Base-by-base conservation (phyloP, 768 basidiomycete species). In the Kwoniella newhampshirensis region DNA sequence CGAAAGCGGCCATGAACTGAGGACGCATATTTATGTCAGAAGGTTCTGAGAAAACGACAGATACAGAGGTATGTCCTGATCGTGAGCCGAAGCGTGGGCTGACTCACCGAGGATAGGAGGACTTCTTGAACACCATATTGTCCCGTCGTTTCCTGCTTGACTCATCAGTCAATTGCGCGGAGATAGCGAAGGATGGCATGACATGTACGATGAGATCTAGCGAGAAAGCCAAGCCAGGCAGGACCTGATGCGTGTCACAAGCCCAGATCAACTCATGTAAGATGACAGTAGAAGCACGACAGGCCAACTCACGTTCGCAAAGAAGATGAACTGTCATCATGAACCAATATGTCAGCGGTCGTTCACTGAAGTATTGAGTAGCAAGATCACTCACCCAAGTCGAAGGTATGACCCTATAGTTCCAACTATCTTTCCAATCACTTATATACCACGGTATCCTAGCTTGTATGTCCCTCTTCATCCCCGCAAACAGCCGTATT, bases 381-480 rank as follows among this genome's bases (percentile, higher is more conserved):
- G 35, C 20, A 18, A 46, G 41, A 17, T 23, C 89, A 60, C 91
- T 88, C 27, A 92, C 81, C 28, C 86, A 84, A 4, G 89, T 89
- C 0, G 91, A 87, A 5, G 91, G 91, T 5, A 93, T 67, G 6
- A 94, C 89, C 47, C 93, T 81, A 75, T 94, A 94, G 71, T 89
- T 89, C 85, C 87, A 91, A 5, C 88, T 91, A 73, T 93, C 89
- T 9, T 80, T 84, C 92, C 92, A 97, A 77, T 96, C 91, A 52
- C 84, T 86, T 30, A 80, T 56, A 73, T 94, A 97, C 81, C 84
- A 92, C 0, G 91, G 90, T 1, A 80, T 78, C 39, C 92, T 82
- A 1, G 86, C 80, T 43, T 78, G 80, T 13, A 94, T 79, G 75
- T 96, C 92, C 35, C 79, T 77, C 17, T 80, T 57, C 65, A 93